Evolutionary conservation across 225 moss, liverwort and hornwort species (phyloP), one percentile per base, ranked within the genome.

Genomic region (Antitrichia curtipendula): DNA sequence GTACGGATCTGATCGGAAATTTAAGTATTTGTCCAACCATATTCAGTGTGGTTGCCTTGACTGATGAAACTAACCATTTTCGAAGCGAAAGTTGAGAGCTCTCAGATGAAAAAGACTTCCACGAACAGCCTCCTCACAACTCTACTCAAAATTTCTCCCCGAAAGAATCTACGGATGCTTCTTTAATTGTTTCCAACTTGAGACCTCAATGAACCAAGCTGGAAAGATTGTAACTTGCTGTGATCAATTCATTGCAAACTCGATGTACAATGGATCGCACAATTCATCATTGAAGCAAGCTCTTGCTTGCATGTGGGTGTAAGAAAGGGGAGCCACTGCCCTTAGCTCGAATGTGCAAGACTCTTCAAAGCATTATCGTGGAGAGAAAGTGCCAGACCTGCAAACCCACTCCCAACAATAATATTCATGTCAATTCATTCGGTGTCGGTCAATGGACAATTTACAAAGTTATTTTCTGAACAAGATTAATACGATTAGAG

Each of bases 71-170:
- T 50, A 24, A 76, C 82, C 88, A 81, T 80, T 76, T 84, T 79
- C 50, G 89, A 86, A 82, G 86, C 86, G 84, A 90, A 86, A 86
- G 83, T 84, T 80, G 75, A 84, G 84, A 88, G 86, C 79, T 86
- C 91, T 84, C 84, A 83, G 40, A 80, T 72, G 87, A 34, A 89
- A 87, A 73, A 65, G 80, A 59, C 83, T 77, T 71, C 14, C 87
- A 85, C 85, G 71, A 87, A 70, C 58, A 77, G 73, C 85, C 65
- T 87, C 86, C 80, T 79, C 52, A 77, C 61, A 80, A 88, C 74
- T 83, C 83, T 86, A 86, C 47, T 61, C 89, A 90, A 89, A 92
- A 85, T 88, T 91, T 88, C 89, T 88, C 88, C 83, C 88, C 88
- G 75, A 71, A 85, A 89, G 79, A 91, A 87, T 92, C 85, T 89